Percentiles rank a stretch among this genome's conserved stretches.
Evolutionary conservation across 768 basidiomycete genomes (phyloP).

Genomic region (Psilocybe cubensis): DNA sequence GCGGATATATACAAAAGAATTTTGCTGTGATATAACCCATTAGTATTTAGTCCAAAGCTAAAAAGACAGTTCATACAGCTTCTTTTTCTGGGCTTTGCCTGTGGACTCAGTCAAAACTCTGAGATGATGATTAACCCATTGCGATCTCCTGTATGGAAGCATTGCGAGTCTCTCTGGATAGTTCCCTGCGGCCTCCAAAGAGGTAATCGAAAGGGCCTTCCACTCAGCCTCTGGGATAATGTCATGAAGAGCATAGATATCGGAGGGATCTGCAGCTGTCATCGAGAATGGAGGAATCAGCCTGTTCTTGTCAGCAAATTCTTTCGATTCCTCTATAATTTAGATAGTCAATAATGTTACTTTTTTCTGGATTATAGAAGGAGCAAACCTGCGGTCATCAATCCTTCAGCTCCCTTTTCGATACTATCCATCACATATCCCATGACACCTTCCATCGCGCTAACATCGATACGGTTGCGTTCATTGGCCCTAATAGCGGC

Average conservation of each 20-base stretch:
- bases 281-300: conserved; percentile 78
- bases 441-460: conserved; percentile 85
- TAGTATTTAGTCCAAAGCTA: not conserved
- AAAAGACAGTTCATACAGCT: conserved; percentile 50
- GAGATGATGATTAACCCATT: conserved; percentile 77
- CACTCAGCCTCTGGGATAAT: conserved; percentile 85
- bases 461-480: conserved; percentile 87
- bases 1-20: conserved; percentile 79
- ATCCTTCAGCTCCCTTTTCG: conserved; percentile 65
- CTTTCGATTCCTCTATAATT: conserved; percentile 66
- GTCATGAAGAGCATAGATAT: conserved; percentile 72
- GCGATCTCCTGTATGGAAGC: conserved; percentile 64
- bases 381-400: conserved; percentile 70
- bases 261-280: conserved; percentile 67
- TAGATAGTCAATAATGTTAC: conserved; percentile 5
- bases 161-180: conserved; percentile 53
- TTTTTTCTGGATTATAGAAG: not conserved
- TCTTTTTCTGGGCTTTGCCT: conserved; percentile 59
- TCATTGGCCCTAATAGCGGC: conserved; percentile 82
- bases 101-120: conserved; percentile 44
- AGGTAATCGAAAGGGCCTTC: conserved; percentile 62
- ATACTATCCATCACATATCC: conserved; percentile 85
- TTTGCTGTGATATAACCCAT: conserved; percentile 48
- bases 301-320: conserved; percentile 61
- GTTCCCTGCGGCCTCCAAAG: conserved; percentile 55